These are phyloP conservation scores for Pseudogymnoascus sp. DNA, from an alignment of 2,329 filamentous ascomycete species.

Conservation along the genomic window DNA sequence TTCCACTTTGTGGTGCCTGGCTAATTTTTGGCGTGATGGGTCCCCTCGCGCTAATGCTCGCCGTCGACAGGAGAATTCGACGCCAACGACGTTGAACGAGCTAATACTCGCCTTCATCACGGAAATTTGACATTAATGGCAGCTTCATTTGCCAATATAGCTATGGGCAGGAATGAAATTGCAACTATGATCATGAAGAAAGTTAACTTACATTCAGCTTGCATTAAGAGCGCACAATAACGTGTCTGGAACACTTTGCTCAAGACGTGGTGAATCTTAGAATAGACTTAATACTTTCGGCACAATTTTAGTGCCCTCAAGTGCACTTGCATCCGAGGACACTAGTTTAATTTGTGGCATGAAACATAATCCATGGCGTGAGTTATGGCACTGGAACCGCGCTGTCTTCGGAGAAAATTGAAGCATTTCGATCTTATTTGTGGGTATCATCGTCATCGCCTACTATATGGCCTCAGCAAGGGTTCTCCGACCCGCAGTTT, in stretches of 20 bases:
- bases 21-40: neutral
- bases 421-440: neutral
- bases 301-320: neutral
- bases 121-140: neutral
- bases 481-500: neutral
- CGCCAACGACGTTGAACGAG: neutral
- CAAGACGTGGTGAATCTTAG: neutral
- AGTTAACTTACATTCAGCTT: neutral
- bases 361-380: neutral
- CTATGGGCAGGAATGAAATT: neutral
- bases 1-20: neutral
- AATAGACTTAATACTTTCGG: neutral
- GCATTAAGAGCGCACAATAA: neutral
- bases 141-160: neutral
- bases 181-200: neutral
- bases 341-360: neutral
- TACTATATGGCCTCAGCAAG: neutral
- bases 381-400: neutral
- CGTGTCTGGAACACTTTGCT: neutral
- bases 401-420: neutral
- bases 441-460: constrained; percentile 6
- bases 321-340: neutral
- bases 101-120: neutral
- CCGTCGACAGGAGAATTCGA: neutral
- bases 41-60: neutral